A percentile compares a stretch with the other conserved stretches of the same genome.
Conservation (phyloP, 1,284 basidiomycete genomes). For the Caloboletus firmus region DNA sequence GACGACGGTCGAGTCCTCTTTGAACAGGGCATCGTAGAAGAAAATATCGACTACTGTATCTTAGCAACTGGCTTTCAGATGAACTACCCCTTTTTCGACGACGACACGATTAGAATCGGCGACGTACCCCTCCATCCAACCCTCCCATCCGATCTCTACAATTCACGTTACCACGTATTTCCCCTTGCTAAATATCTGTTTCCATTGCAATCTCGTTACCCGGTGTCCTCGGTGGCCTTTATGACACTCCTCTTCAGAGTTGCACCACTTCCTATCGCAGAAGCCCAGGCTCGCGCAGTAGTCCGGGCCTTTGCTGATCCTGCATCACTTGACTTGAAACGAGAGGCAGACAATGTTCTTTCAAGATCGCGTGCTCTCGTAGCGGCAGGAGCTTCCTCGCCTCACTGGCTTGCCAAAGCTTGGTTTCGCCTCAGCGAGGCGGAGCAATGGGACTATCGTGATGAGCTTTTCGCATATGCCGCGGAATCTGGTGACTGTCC, state of each 20-base stretch:
- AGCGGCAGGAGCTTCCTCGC: conserved; percentile 32
- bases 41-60: conserved; percentile 58
- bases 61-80: conserved; percentile 74
- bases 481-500: conserved; percentile 34
- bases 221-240: conserved; percentile 59
- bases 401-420: conserved; percentile 44
- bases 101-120: conserved; percentile 31
- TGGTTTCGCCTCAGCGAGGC: conserved; percentile 54
- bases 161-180: conserved; percentile 63
- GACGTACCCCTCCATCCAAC: conserved; percentile 44
- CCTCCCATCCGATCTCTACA: conserved; percentile 54
- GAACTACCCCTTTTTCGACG: conserved; percentile 59
- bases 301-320: conserved; percentile 54
- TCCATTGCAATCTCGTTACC: conserved; percentile 48
- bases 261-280: conserved; percentile 63
- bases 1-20: conserved; percentile 53
- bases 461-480: conserved; percentile 53
- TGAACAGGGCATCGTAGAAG: conserved; percentile 56
- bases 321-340: conserved; percentile 44
- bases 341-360: conserved; percentile 49
- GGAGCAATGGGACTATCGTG: conserved; percentile 70
- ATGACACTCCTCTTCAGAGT: conserved; percentile 58
- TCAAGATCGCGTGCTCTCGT: conserved; percentile 47
- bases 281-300: conserved; percentile 64
- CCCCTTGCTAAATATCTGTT: conserved; percentile 59